Evolutionary conservation across 805 yeast species (phyloP), one percentile per base, ranked within the genome.

Genomic region (Helenozyma rhizophorensis): DNA sequence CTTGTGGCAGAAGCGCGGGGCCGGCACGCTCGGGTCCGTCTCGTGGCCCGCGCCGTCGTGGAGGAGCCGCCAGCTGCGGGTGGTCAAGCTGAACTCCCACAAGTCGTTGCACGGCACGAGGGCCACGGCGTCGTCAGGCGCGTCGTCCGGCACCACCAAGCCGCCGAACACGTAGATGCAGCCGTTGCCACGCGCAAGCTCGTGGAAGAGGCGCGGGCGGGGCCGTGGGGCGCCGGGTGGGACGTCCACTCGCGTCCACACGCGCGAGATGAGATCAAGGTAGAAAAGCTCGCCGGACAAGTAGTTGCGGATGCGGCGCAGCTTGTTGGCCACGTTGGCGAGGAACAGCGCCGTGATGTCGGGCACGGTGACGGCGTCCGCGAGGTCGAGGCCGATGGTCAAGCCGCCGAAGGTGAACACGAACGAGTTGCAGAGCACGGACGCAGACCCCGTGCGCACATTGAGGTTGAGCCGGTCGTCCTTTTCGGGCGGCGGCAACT

Each of bases 351-450:
- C 38, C 30, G 59, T 50, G 21, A 79, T 52, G 18, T 64, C 68
- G 2, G 51, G 48, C 13, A 70, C 51, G 9, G 72, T 59, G 17
- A 68, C 58, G 2, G 60, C 48, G 3, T 56, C 45, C 27, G 30
- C 39, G 23, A 80, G 48, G 28, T 73, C 72, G 12, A 83, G 48
- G 1, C 81, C 83, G 8, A 78, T 54, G 0, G 78, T 72, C 12
- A 80, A 56, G 0, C 93, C 93, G n/a, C 89, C 90, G 51, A 65
- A 75, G 0, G 76, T 78, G 19, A 78, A 70, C 1, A 83, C 64
- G 30, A 77, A 63, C 5, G 89, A 81, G 45, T 78, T 72, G 23
- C 71, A 65, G 16, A 78, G 62, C 1, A 71, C 60, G 2, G 78
- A 59, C 0, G 86, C 76, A 2, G 86, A 74, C 11, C 93, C 93